A percentile compares a stretch with the other conserved stretches of the same genome.
phyloP scores from a whole-genome alignment of 2,329 filamentous ascomycete genomes.

The Hymenotorrendiella dingleyae region DNA sequence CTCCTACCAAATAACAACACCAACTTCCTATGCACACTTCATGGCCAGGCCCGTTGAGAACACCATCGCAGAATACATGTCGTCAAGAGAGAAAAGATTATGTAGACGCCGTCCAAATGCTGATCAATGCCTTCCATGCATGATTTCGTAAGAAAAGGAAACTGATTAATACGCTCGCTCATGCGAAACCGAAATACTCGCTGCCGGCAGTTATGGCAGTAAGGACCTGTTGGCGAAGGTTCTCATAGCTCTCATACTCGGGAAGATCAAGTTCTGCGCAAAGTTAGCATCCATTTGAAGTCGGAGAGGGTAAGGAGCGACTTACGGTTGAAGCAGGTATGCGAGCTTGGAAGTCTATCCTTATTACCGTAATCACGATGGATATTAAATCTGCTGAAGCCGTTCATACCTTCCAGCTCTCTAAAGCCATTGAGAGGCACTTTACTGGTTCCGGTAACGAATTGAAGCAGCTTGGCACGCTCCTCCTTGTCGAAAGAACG shows the following conservation, averaged over 20 bases:
- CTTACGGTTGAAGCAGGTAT: slow-evolving; percentile 99
- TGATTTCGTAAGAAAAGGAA: slow-evolving; percentile 22
- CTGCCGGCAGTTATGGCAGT: slow-evolving; percentile 97
- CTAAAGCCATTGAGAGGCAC: slow-evolving; percentile 98
- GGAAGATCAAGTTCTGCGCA: slow-evolving; percentile 85
- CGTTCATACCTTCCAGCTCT: slow-evolving; percentile 98
- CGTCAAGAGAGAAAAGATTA: slow-evolving; percentile 12
- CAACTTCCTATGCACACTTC: slow-evolving; percentile 12
- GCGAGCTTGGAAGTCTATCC: slow-evolving; percentile 88
- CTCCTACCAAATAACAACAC: slow-evolving; percentile 10
- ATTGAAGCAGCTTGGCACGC: slow-evolving; percentile 91
- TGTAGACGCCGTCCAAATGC: slow-evolving; percentile 29
- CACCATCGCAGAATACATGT: slow-evolving; percentile 20
- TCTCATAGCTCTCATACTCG: slow-evolving; percentile 95
- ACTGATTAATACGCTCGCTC: slow-evolving; percentile 31
- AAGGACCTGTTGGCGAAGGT: slow-evolving; percentile 77
- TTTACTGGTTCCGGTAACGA: slow-evolving; percentile 97
- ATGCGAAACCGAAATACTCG: slow-evolving; percentile 97
- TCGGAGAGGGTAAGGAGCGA: slow-evolving; percentile 26
- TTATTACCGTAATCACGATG: slow-evolving; percentile 97
- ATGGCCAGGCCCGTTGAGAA: background rate
- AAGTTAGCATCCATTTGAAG: slow-evolving; percentile 22
- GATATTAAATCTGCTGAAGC: slow-evolving; percentile 96
- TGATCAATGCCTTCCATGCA: slow-evolving; percentile 29
- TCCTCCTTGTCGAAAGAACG: slow-evolving; percentile 99